Evolutionary conservation across 441 rosid species (phyloP).

Genomic region (Adansonia rubrostipa): DNA sequence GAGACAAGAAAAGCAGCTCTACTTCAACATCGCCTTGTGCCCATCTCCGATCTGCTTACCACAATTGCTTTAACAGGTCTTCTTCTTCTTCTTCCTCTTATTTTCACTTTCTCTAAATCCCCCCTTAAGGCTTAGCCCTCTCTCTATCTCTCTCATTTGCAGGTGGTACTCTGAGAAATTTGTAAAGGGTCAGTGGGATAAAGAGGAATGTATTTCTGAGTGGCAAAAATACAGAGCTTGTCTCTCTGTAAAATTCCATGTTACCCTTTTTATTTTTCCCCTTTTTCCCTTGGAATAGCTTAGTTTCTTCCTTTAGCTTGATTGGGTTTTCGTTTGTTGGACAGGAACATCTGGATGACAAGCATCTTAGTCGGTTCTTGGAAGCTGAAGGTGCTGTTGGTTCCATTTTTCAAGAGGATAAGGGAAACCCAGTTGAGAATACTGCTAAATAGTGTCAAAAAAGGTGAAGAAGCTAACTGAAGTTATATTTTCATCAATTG

Average conservation of each 20-base stretch:
- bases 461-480: neutral
- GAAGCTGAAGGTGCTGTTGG: constrained; percentile 54
- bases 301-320: neutral
- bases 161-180: constrained; percentile 93
- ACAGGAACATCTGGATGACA: constrained; percentile 80
- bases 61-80: constrained; percentile 85
- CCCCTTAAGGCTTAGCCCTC: constrained; percentile 21
- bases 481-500: neutral
- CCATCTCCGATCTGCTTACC: constrained; percentile 63
- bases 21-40: constrained; percentile 80
- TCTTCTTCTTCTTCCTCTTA: neutral
- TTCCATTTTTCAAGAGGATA: constrained; percentile 35
- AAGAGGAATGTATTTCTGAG: constrained; percentile 70
- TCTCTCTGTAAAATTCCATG: constrained; percentile 53
- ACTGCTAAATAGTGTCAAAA: constrained; percentile 11
- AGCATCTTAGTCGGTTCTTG: constrained; percentile 70
- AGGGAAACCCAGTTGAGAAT: constrained; percentile 34
- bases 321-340: constrained; percentile 7
- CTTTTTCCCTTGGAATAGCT: neutral
- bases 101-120: neutral
- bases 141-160: neutral
- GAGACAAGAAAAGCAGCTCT: constrained; percentile 41
- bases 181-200: constrained; percentile 79
- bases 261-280: neutral
- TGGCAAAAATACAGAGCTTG: constrained; percentile 81